Conservation (phyloP, 495 filamentous ascomycete species). For the Podospora australis region DNA sequence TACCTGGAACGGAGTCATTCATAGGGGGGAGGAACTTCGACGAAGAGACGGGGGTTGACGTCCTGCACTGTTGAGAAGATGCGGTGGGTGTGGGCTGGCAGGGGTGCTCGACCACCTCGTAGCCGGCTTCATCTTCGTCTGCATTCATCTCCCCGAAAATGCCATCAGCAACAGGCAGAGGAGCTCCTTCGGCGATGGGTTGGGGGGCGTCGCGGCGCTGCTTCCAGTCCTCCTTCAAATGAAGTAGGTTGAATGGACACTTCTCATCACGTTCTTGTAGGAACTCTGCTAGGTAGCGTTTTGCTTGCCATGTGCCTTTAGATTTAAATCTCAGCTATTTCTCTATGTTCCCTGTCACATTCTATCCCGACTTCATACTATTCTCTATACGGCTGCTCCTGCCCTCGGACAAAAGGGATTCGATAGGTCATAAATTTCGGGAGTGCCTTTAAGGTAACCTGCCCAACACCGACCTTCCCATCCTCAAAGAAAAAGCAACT, state of each 20-base stretch:
- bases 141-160: constrained; percentile 8
- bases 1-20: not conserved
- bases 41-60: constrained; percentile 5
- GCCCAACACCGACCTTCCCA: constrained; percentile 6
- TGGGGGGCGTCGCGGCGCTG: not conserved
- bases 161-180: constrained; percentile 11
- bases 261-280: too few relatives aligned
- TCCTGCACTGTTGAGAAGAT: constrained; percentile 1
- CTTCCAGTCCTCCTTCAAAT: constrained; percentile 22
- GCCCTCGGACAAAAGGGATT: constrained; percentile 5
- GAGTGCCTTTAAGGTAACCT: constrained; percentile 5
- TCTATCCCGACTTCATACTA: not conserved
- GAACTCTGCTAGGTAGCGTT: not conserved
- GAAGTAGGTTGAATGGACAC: too few relatives aligned
- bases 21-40: not conserved
- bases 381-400: constrained; percentile 8
- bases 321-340: not conserved
- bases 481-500: constrained; percentile 9
- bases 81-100: constrained; percentile 6
- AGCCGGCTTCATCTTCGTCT: constrained; percentile 10
- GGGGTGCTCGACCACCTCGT: constrained; percentile 11
- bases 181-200: constrained; percentile 1
- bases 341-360: not conserved
- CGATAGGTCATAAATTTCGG: constrained; percentile 11
- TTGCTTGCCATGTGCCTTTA: not conserved